Evolutionary conservation across 805 yeast species (phyloP), one percentile per base, ranked within the genome.

Genomic region (Kurtzmaniella fragi): DNA sequence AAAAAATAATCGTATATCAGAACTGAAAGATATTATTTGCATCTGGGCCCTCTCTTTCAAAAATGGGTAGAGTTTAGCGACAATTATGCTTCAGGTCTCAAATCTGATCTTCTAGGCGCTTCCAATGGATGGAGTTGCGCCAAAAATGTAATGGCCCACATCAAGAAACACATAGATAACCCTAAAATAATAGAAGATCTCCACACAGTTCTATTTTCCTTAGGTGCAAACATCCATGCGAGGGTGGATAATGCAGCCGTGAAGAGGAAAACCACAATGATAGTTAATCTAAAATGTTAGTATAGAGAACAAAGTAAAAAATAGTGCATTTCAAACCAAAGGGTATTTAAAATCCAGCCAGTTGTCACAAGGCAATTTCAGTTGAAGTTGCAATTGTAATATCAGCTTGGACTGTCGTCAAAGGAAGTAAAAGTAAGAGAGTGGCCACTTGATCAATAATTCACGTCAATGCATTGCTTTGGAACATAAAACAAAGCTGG

Each of bases 141-240:
- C 48, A 89, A 70, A 57, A 88, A 89, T 6, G 97, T 89, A 53
- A 89, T 81, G 26, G 96, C 97, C 95, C 95, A 85, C 90, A 85
- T 82, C 55, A 85, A 68, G 59, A 74, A 85, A 67, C 85, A 81
- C 90, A 85, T 81, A 16, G 87, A 74, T 49, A 85, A 59, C 7
- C 86, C 74, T 46, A 85, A 68, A 36, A 81, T 78, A 31, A 69
- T 56, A 62, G 80, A 65, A 2, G 72, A 67, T 44, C 73, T 59
- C 63, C 64, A 67, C 26, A 65, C 72, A 6, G 71, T 67, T 43
- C 57, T 54, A 59, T 88, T 84, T 50, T 82, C 76, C 62, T 83
- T 82, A 34, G 97, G 96, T 7, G 96, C 95, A 60, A 79, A 71
- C 38, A 73, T 66, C 97, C 97, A 90, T 43, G 89, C 81, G 32